These are phyloP conservation scores for Salicornia ramosissima DNA, from an alignment of 148 eudicot genomes.

Conservation along the genomic window DNA sequence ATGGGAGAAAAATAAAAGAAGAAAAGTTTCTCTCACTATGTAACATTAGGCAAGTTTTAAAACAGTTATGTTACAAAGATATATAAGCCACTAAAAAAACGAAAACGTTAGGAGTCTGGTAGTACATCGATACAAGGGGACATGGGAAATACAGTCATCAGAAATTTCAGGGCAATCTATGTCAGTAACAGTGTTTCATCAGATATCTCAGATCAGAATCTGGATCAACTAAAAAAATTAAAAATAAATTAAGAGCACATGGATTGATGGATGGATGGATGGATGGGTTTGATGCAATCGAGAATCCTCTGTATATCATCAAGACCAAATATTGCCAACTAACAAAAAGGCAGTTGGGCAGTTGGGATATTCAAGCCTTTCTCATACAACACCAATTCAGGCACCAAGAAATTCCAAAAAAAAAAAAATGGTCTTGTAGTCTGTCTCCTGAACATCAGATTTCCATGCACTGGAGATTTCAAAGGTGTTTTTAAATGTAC, in stretches of 20 bases:
- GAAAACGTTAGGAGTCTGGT: background rate
- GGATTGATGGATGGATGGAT: constrained; percentile 19
- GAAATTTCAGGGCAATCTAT: constrained; percentile 8
- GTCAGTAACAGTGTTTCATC: constrained; percentile 15
- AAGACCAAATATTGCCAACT: constrained; percentile 22
- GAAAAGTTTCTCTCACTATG: no score
- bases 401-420: constrained; percentile 1
- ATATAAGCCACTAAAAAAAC: background rate
- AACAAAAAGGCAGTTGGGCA: constrained; percentile 6
- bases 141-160: constrained; percentile 8
- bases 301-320: constrained; percentile 8
- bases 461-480: constrained; percentile 18
- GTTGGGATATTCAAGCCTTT: constrained; percentile 25
- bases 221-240: constrained; percentile 2
- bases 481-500: constrained; percentile 5
- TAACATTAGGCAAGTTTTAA: no score
- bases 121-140: no score
- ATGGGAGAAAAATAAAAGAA: no score
- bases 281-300: constrained; percentile 5
- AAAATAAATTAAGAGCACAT: constrained; percentile 15
- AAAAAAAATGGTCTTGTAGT: background rate
- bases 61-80: background rate
- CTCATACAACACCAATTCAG: background rate
- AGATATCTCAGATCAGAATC: no score
- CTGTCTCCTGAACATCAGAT: constrained; percentile 23